Percentiles rank a stretch among this genome's conserved stretches.
These are phyloP conservation scores for Microsporum ferrugineum DNA, from an alignment of 2,329 filamentous ascomycete species.

Conservation along the genomic window DNA sequence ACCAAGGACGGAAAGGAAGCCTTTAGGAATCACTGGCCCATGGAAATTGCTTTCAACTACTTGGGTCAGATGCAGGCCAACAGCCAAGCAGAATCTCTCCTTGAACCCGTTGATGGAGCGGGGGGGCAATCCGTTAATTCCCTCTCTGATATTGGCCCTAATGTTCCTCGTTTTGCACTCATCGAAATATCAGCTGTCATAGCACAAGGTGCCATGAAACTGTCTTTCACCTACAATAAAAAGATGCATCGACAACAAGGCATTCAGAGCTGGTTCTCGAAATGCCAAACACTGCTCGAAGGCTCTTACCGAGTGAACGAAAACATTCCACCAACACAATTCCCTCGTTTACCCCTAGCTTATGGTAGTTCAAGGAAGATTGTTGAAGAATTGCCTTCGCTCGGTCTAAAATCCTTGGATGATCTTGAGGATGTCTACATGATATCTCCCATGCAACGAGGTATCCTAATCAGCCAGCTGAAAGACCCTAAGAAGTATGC, in stretches of 20 bases:
- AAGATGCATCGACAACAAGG: slow-evolving; percentile 7
- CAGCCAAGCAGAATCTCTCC: slow-evolving; percentile 34
- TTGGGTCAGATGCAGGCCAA: slow-evolving; percentile 33
- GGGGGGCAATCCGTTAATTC: slow-evolving; percentile 11
- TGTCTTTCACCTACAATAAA: slow-evolving; percentile 11
- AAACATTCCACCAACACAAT: background rate
- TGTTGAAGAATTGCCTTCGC: slow-evolving; percentile 5
- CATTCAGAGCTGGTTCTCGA: slow-evolving; percentile 10
- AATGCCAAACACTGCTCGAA: slow-evolving; percentile 8
- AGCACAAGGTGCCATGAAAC: slow-evolving; percentile 6
- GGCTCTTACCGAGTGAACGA: background rate
- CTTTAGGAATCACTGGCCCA: slow-evolving; percentile 30
- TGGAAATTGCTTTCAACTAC: slow-evolving; percentile 36
- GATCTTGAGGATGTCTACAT: slow-evolving; percentile 28
- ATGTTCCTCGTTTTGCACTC: slow-evolving; percentile 11
- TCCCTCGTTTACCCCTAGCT: slow-evolving; percentile 10
- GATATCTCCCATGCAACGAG: slow-evolving; percentile 29
- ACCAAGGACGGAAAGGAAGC: slow-evolving; percentile 19
- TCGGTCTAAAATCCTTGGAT: slow-evolving; percentile 8
- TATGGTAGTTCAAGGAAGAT: slow-evolving; percentile 9
- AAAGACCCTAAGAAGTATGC: slow-evolving; percentile 27
- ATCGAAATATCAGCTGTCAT: slow-evolving; percentile 12
- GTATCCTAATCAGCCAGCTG: slow-evolving; percentile 28
- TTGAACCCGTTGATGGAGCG: slow-evolving; percentile 9
- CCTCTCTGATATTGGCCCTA: slow-evolving; percentile 10